phyloP scores from a whole-genome alignment of 2,329 filamentous ascomycete genomes.

The Beauveria bassiana region DNA sequence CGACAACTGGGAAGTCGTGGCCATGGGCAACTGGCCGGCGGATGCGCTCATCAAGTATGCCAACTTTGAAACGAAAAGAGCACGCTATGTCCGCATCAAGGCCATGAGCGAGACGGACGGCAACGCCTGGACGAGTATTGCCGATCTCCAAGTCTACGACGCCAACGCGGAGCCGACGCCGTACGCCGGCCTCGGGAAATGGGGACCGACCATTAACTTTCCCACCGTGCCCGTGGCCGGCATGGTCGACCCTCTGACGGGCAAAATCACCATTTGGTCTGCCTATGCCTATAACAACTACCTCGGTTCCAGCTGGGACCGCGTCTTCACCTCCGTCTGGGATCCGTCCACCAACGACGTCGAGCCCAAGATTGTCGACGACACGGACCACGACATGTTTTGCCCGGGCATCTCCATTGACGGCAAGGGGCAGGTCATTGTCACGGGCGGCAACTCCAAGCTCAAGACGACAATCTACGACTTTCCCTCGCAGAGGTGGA shows the following conservation, averaged over 20 bases:
- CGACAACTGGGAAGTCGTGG: conserved; percentile 20
- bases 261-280: conserved; percentile 21
- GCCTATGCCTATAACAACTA: conserved; percentile 16
- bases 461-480: conserved; percentile 41
- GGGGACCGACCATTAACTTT: conserved; percentile 28
- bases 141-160: conserved; percentile 25
- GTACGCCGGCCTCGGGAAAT: conserved; percentile 21
- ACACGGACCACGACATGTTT: conserved; percentile 48
- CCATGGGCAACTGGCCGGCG: conserved; percentile 22
- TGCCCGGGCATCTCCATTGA: conserved; percentile 47
- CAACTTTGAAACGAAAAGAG: conserved; percentile 23
- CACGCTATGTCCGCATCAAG: conserved; percentile 23
- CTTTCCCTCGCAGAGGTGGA: conserved; percentile 30
- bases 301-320: conserved; percentile 9
- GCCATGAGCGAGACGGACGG: conserved; percentile 23
- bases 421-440: conserved; percentile 39
- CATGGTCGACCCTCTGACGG: conserved; percentile 19
- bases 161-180: conserved; percentile 17
- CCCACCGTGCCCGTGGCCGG: conserved; percentile 28
- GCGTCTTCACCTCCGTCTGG: conserved; percentile 19
- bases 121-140: conserved; percentile 24
- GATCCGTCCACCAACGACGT: conserved; percentile 25
- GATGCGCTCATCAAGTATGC: conserved; percentile 24
- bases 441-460: conserved; percentile 46
- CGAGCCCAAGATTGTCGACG: conserved; percentile 18